Conservation (phyloP, 2,329 filamentous ascomycete genomes). For the Orbilia brochopaga region DNA sequence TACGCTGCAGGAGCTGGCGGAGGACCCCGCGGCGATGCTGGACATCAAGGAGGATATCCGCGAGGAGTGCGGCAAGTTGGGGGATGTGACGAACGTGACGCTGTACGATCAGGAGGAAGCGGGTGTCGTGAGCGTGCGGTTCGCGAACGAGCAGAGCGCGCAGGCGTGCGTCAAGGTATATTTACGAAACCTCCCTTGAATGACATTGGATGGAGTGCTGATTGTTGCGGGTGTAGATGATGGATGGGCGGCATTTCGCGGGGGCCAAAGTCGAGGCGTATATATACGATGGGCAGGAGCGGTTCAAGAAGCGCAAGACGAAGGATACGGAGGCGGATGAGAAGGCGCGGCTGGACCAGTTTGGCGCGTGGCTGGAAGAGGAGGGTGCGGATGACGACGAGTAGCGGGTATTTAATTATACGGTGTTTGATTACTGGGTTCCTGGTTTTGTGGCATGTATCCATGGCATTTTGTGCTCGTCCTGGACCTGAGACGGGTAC, state of each 20-base stretch:
- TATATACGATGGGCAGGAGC: conserved; percentile 73
- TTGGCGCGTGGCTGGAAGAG: conserved; percentile 55
- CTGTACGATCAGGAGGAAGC: conserved; percentile 85
- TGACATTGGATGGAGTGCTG: too few species aligned
- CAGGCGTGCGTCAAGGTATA: conserved; percentile 69
- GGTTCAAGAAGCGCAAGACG: conserved; percentile 68
- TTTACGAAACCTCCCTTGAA: too few species aligned
- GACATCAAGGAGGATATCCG: conserved; percentile 95
- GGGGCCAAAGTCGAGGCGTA: conserved; percentile 74
- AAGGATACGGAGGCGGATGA: conserved; percentile 62
- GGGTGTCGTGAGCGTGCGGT: conserved; percentile 84
- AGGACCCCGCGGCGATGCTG: conserved; percentile 79
- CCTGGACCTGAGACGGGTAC: too few species aligned
- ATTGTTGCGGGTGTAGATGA: conserved; percentile 60
- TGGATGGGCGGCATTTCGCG: conserved; percentile 81
- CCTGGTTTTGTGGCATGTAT: too few species aligned
- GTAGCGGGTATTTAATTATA: too few species aligned
- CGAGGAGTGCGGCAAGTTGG: conserved; percentile 85
- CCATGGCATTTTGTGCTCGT: too few species aligned
- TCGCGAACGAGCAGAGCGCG: conserved; percentile 73
- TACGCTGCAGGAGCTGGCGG: conserved; percentile 79
- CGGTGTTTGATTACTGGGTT: too few species aligned
- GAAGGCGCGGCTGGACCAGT: conserved; percentile 56
- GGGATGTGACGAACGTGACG: conserved; percentile 86
- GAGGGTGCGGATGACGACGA: conserved; percentile 25